Evolutionary conservation across 169 alveolate genomes (phyloP).

Genomic region (Eimeria praecox): DNA sequence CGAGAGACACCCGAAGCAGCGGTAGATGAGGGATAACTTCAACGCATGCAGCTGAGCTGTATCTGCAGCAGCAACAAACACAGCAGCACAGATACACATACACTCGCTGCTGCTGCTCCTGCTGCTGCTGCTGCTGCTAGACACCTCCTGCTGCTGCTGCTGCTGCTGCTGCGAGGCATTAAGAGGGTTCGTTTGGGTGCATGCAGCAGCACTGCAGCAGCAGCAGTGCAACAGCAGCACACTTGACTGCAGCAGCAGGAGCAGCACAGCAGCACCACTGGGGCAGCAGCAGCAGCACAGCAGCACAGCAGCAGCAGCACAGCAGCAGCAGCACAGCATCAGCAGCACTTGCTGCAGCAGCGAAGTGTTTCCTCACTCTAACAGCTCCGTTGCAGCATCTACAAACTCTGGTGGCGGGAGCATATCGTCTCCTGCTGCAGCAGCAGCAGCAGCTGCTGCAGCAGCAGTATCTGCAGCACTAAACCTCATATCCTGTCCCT

Average conservation of each 20-base stretch:
- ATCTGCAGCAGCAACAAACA: constrained; percentile 42
- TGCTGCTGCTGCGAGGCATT: background rate
- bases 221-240: too few species aligned
- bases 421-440: background rate
- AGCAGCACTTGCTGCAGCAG: background rate
- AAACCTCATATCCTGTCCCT: background rate
- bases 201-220: too few species aligned
- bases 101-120: background rate
- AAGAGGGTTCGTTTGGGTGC: too few species aligned
- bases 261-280: too few species aligned
- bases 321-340: too few species aligned
- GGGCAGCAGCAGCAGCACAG: too few species aligned
- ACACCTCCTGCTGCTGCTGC: constrained; percentile 18
- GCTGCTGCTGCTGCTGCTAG: background rate
- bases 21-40: constrained; percentile 62
- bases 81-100: background rate
- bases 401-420: background rate
- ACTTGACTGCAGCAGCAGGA: too few species aligned
- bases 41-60: constrained; percentile 77
- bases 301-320: too few species aligned
- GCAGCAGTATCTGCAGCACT: constrained; percentile 3
- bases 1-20: constrained; percentile 68
- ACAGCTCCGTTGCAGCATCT: constrained; percentile 21
- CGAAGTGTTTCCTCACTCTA: constrained; percentile 33
- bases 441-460: constrained; percentile 6